Base-by-base conservation (phyloP, 495 filamentous ascomycete genomes). In the Eremomyces bilateralis region DNA sequence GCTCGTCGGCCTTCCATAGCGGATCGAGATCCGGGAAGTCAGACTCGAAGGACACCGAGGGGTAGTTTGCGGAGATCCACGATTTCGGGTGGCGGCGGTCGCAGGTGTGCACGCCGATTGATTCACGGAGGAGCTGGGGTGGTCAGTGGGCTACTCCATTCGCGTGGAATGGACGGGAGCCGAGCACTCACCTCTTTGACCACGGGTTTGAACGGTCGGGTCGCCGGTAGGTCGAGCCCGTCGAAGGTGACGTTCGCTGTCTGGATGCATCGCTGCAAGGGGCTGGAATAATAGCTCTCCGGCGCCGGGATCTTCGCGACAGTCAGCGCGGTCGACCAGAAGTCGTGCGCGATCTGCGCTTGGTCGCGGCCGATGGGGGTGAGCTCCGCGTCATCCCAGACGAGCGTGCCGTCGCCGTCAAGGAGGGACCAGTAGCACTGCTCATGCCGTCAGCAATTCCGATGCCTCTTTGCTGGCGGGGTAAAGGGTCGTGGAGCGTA, bases 81-180 rank as follows among this genome's bases (percentile, higher is more conserved):
- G 56, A 54, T 33, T 63, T 64, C 18, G 41, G 60, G 34, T 62
- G 60, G 1, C 81, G 64, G 11, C 71, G 66, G 49, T 91, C 80
- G 50, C 80, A 91, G 4, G 80, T 85, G 48, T 88, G 80, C 30
- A 72, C 59, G 29, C 69, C 68, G 36, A 83, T 67, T 1, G 62
- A 58, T 44, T 91, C 81, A 29, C 81, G 66, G 38, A 85, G 42
- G 13, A 47, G 40, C 24, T 27, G 43, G 49, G 12, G 12, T 32
- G 13, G 30, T 15, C 15, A 5, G 15, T 32, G n/a, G n/a, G n/a
- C n/a, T n/a, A n/a, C n/a, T n/a, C n/a, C n/a, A n/a, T n/a, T n/a
- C n/a, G n/a, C n/a, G n/a, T n/a, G n/a, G n/a, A 50, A n/a, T n/a
- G n/a, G n/a, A n/a, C n/a, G n/a, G n/a, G n/a, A n/a, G n/a, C n/a